Evolutionary conservation across 2,329 filamentous ascomycete species (phyloP), one percentile per base, ranked within the genome.

Genomic region (Pezicula neosporulosa): DNA sequence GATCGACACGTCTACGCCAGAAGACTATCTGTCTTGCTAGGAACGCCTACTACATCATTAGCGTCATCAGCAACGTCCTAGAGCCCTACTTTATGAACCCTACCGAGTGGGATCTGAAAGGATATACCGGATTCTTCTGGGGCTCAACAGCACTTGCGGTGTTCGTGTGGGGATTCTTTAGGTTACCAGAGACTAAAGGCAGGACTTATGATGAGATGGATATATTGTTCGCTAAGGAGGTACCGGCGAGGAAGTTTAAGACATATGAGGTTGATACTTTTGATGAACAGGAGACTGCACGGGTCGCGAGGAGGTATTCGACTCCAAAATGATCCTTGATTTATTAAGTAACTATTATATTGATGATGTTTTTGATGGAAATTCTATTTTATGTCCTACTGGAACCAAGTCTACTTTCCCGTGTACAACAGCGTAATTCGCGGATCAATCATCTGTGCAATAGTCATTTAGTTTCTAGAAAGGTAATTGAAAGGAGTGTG

Each of bases 11-110:
- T 8, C 72, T 82, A 36, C 76, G 77, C 54, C 71, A 74, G 28
- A 80, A 81, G 67, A 80, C 78, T 1, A 75, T 81, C 12, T 77
- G 79, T 3, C 66, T 82, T 45, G 75, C 77, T 1, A 70, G 78
- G 12, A 69, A 68, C 42, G 60, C 70, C 18, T 81, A 79, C 66
- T 78, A 81, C 55, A 65, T 79, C 5, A 61, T 65, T 19, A 72
- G 72, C 50, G 75, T 82, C 43, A 53, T 74, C 37, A 71, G 68
- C 56, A 77, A 73, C 57, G 63, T 74, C 44, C 60, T 75, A 5
- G 73, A 73, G 3, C 74, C 75, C 0, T 66, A 70, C 51, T 76
- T 77, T 71, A 60, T 77, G n/a, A 75, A 74, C 58, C 71, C 71
- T 1, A 65, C 66, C 0, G 72, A 70, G 2, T 75, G 73, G 67